phyloP scores from a whole-genome alignment of 2,329 filamentous ascomycete species.

The Curvularia lunata region DNA sequence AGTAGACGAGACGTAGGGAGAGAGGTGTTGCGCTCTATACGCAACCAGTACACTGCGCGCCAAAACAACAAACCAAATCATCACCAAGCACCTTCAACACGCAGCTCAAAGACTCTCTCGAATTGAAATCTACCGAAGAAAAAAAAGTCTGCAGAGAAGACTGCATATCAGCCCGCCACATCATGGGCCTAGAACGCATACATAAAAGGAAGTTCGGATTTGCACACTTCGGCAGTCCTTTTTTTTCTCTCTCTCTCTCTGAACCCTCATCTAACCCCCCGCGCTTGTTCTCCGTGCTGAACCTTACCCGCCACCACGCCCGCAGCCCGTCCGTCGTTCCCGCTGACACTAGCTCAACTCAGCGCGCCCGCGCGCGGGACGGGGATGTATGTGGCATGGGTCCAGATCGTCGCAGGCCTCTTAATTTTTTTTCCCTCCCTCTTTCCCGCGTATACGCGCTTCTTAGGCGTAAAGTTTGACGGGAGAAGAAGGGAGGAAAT shows the following conservation, averaged over 20 bases:
- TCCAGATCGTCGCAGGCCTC: slow-evolving; percentile 1
- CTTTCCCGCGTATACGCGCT: no score
- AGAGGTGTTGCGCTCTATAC: no score
- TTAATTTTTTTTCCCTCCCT: not conserved
- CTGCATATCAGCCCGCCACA: not conserved
- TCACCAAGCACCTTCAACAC: no score
- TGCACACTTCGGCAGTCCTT: not conserved
- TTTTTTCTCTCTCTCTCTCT: not conserved
- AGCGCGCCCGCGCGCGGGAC: not conserved
- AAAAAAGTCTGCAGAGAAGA: not conserved
- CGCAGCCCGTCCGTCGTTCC: slow-evolving; percentile 2
- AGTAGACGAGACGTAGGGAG: no score
- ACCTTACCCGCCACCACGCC: slow-evolving; percentile 1
- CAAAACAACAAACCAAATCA: not conserved
- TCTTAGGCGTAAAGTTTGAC: no score
- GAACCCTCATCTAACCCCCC: no score
- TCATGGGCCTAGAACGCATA: not conserved
- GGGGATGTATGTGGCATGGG: not conserved
- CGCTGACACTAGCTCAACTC: slow-evolving; percentile 1
- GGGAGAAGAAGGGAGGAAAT: no score
- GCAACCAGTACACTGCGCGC: not conserved
- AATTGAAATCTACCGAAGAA: no score
- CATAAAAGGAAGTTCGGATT: not conserved
- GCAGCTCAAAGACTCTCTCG: no score
- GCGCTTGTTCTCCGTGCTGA: not conserved